phyloP scores from a whole-genome alignment of 108 stramenopile genomes.

The Nitzschia palea region DNA sequence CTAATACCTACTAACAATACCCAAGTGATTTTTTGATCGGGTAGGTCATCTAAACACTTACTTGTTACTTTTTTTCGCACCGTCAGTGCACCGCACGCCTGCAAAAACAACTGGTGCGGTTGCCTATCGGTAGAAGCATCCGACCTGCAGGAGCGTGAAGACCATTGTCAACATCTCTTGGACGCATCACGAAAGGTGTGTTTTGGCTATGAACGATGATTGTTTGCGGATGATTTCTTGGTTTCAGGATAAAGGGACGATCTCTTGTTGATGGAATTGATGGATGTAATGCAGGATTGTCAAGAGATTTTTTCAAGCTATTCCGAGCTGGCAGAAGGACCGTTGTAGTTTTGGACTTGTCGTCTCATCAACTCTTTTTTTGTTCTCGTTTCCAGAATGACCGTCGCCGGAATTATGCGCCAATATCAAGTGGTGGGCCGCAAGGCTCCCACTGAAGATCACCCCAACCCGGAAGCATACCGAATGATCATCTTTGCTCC shows the following conservation, averaged over 20 bases:
- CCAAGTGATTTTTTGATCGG: not conserved
- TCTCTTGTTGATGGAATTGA: too few species aligned
- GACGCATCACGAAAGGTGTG: not conserved
- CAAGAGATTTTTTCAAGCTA: not conserved
- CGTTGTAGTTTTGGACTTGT: not conserved
- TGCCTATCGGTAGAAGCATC: not conserved
- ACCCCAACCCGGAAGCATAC: constrained; percentile 98
- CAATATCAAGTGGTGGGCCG: constrained; percentile 99
- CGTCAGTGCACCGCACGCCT: not conserved
- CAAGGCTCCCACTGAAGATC: constrained; percentile 94
- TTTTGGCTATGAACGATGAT: not conserved
- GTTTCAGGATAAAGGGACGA: too few species aligned
- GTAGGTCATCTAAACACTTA: constrained; percentile 11
- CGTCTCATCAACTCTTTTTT: not conserved
- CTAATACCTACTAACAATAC: not conserved
- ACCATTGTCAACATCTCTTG: not conserved
- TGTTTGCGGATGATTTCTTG: not conserved
- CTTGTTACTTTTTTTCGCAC: constrained; percentile 18
- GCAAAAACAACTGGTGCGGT: not conserved
- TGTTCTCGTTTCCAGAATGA: constrained; percentile 66
- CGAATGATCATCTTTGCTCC: constrained; percentile 99
- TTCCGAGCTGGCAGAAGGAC: not conserved
- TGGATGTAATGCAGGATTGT: not conserved
- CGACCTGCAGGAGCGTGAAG: not conserved
- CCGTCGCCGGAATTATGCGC: constrained; percentile 87